A percentile compares a stretch with the other conserved stretches of the same genome.
These are phyloP conservation scores for Suillus alpinus DNA, from an alignment of 768 basidiomycete species.

Conservation along the genomic window DNA sequence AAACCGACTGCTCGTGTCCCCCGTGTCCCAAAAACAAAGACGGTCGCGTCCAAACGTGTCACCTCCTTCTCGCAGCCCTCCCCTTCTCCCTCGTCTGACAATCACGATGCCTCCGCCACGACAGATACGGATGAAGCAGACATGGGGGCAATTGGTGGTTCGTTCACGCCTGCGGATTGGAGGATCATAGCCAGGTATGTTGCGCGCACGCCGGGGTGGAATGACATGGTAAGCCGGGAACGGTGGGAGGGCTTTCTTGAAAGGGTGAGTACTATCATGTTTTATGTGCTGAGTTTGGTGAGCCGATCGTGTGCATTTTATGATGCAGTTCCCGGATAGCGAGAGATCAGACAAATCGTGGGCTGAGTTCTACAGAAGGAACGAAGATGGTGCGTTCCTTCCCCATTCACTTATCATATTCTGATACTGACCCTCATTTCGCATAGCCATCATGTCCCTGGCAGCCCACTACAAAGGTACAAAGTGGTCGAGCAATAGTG, in stretches of 20 bases:
- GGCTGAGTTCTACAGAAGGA: constrained; percentile 56
- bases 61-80: background rate
- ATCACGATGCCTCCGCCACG: constrained; percentile 16
- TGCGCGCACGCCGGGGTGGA: constrained; percentile 46
- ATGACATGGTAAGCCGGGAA: constrained; percentile 37
- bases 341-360: constrained; percentile 53
- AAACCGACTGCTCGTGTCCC: background rate
- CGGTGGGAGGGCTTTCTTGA: constrained; percentile 55
- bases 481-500: constrained; percentile 5
- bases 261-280: constrained; percentile 36
- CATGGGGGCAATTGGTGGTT: constrained; percentile 51
- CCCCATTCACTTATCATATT: background rate
- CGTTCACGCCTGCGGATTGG: constrained; percentile 61
- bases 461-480: constrained; percentile 24
- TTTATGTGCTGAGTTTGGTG: background rate
- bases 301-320: background rate
- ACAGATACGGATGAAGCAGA: constrained; percentile 30
- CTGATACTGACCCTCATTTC: constrained; percentile 1
- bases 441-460: constrained; percentile 22
- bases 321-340: constrained; percentile 45
- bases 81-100: background rate
- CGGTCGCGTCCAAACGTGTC: background rate
- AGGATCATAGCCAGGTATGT: constrained; percentile 60
- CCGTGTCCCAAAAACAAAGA: background rate
- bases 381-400: constrained; percentile 44